phyloP scores from a whole-genome alignment of 1,139 yeast genomes.

The Nakaseomyces nivariensis region DNA sequence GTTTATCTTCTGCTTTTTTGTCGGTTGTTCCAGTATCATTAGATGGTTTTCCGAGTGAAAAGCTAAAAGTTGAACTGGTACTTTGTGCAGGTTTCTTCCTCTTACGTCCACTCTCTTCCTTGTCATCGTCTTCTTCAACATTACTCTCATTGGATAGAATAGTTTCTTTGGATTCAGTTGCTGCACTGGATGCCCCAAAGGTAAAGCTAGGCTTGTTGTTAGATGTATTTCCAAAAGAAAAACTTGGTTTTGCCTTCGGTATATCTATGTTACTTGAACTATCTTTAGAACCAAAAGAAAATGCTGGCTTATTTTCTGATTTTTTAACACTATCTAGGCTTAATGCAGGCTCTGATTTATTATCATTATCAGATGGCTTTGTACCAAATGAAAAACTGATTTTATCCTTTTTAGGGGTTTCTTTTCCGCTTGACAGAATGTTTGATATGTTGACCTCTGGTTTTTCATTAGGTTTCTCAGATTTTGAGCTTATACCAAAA shows the following conservation, averaged over 20 bases:
- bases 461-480: neutral
- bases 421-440: neutral
- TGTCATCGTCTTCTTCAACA: neutral
- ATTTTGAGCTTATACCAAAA: neutral
- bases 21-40: neutral
- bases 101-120: slow-evolving; percentile 1
- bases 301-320: neutral
- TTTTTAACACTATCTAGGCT: slow-evolving; percentile 2
- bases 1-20: neutral
- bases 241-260: neutral
- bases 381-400: neutral
- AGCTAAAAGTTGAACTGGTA: neutral
- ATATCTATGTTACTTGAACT: neutral
- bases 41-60: neutral
- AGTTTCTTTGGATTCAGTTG: neutral
- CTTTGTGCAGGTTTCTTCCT: neutral
- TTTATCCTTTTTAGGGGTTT: neutral
- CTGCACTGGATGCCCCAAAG: neutral
- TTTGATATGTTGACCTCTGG: neutral
- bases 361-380: neutral
- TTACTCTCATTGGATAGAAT: neutral
- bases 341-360: slow-evolving; percentile 1
- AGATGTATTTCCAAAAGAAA: neutral
- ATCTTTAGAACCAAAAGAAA: neutral
- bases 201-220: neutral